Evolutionary conservation across 352 stramenopile species (phyloP).

Genomic region (Lagenidium giganteum): DNA sequence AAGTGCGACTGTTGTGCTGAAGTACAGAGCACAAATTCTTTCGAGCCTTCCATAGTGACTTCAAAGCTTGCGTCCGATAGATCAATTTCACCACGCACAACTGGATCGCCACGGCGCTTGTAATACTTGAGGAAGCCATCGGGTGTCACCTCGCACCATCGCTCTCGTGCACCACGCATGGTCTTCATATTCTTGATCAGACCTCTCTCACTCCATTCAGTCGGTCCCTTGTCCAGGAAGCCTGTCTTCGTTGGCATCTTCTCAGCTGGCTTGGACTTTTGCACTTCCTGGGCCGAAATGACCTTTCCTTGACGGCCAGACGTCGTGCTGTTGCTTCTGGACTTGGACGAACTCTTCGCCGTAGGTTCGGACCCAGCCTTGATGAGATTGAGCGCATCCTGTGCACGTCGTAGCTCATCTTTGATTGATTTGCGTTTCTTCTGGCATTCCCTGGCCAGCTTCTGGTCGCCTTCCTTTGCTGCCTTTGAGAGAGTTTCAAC

Average conservation of each 20-base stretch:
- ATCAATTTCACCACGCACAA: conserved; percentile 81
- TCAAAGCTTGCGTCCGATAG: conserved; percentile 75
- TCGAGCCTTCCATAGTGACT: conserved; percentile 50
- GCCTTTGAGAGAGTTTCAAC: conserved; percentile 74
- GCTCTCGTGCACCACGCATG: conserved; percentile 78
- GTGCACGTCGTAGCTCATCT: conserved; percentile 64
- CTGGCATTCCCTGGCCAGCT: conserved; percentile 72
- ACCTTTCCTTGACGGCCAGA: no score
- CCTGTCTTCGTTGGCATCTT: conserved; percentile 73
- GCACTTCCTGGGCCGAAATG: conserved; percentile 7
- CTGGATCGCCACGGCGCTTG: conserved; percentile 78
- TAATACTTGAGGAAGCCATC: conserved; percentile 82
- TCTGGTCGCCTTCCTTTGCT: conserved; percentile 60
- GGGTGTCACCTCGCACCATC: conserved; percentile 76
- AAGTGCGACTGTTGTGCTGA: conserved; percentile 85
- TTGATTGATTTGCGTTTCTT: conserved; percentile 69
- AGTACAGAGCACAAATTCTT: conserved; percentile 78
- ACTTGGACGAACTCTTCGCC: neutral
- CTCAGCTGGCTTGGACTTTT: conserved; percentile 27
- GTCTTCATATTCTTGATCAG: conserved; percentile 83
- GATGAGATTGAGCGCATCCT: conserved; percentile 58
- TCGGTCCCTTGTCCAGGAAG: conserved; percentile 85
- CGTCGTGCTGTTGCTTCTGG: conserved; percentile 1
- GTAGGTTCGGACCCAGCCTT: conserved; percentile 25
- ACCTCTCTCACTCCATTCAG: conserved; percentile 72